Evolutionary conservation across 1,284 basidiomycete genomes (phyloP).

Genomic region (Rhodotorula sp.): DNA sequence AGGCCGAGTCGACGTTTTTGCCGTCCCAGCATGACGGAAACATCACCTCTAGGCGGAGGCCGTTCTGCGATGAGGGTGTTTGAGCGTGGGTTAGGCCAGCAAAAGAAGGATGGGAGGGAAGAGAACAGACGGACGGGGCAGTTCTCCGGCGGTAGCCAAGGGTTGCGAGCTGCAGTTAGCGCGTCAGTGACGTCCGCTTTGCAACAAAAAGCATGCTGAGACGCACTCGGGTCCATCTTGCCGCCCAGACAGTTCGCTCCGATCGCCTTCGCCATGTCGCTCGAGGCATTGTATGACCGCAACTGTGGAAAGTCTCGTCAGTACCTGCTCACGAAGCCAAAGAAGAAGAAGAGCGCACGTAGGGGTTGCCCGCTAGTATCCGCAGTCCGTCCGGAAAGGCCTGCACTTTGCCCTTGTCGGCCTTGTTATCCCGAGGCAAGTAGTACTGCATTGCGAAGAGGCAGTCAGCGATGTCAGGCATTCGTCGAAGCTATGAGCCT

Average conservation of each 20-base stretch:
- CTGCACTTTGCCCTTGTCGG: conserved; percentile 1
- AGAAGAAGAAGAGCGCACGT: conserved; percentile 2
- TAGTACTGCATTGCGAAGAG: conserved; percentile 8
- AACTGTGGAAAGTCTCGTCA: not conserved
- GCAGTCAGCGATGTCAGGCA: too few relatives aligned
- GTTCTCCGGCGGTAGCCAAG: conserved; percentile 12
- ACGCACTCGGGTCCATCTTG: not conserved
- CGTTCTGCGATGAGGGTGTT: not conserved
- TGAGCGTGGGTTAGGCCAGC: not conserved
- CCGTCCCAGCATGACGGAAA: conserved; percentile 54
- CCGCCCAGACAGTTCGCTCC: conserved; percentile 28
- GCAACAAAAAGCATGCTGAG: too few relatives aligned
- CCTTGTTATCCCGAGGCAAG: not conserved
- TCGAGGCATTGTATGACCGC: conserved; percentile 17
- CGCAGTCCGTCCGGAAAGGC: conserved; percentile 47
- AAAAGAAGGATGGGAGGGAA: not conserved
- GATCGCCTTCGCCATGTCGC: conserved; percentile 11
- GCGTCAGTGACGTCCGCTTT: too few relatives aligned
- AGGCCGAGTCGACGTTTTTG: conserved; percentile 51
- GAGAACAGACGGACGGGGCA: conserved; percentile 2
- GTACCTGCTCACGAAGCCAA: too few relatives aligned
- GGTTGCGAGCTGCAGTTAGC: not conserved
- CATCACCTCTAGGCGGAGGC: conserved; percentile 21
- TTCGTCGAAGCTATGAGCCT: too few relatives aligned
- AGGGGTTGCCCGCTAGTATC: conserved; percentile 51